Evolutionary conservation across 495 filamentous ascomycete genomes (phyloP).

Genomic region (Clavariopsis aquatica): DNA sequence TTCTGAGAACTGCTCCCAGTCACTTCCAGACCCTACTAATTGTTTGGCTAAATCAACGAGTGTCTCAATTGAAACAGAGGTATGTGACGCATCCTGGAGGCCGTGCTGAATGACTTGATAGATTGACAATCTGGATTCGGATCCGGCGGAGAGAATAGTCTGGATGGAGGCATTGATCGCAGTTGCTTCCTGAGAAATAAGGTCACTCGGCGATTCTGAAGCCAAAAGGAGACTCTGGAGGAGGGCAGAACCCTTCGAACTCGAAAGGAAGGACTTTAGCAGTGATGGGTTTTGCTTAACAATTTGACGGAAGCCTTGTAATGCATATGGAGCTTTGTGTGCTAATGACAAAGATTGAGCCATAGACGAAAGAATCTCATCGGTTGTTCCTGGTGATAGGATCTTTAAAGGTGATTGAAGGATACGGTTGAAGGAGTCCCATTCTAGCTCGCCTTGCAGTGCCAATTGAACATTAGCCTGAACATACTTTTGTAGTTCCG

Average conservation of each 20-base stretch:
- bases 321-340: slow-evolving; percentile 34
- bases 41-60: slow-evolving; percentile 57
- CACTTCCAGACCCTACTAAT: slow-evolving; percentile 48
- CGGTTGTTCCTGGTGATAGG: slow-evolving; percentile 30
- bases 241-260: slow-evolving; percentile 53
- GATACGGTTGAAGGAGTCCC: slow-evolving; percentile 35
- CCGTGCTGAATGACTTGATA: slow-evolving; percentile 56
- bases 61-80: slow-evolving; percentile 56
- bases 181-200: slow-evolving; percentile 55
- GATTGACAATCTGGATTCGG: slow-evolving; percentile 30
- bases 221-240: slow-evolving; percentile 59
- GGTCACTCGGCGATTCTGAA: slow-evolving; percentile 57
- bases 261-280: slow-evolving; percentile 41
- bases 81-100: slow-evolving; percentile 52
- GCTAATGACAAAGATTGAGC: slow-evolving; percentile 42
- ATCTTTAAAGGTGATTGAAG: slow-evolving; percentile 32
- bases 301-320: slow-evolving; percentile 45
- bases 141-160: slow-evolving; percentile 18
- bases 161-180: slow-evolving; percentile 42
- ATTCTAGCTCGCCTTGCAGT: slow-evolving; percentile 34
- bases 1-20: slow-evolving; percentile 45
- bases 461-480: slow-evolving; percentile 17
- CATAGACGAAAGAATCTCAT: slow-evolving; percentile 42
- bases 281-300: slow-evolving; percentile 36
- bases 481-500: slow-evolving; percentile 43